Evolutionary conservation across 192 early-diverging fungal species (phyloP).

Genomic region (Umbelopsis sp.): DNA sequence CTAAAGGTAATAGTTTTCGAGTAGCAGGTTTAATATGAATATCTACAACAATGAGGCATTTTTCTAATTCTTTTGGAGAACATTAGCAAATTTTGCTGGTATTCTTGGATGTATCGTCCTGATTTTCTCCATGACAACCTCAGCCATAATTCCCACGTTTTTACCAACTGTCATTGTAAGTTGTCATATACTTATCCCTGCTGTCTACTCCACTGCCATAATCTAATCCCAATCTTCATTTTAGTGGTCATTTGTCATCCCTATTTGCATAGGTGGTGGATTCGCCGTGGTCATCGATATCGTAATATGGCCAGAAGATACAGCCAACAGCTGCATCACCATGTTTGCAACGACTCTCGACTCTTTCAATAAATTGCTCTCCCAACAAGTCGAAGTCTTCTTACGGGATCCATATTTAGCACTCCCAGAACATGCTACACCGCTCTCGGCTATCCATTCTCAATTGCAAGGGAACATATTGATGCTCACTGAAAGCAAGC

Average conservation of each 20-base stretch:
- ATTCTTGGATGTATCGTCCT: conserved; percentile 29
- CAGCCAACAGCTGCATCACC: conserved; percentile 25
- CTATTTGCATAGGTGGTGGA: conserved; percentile 28
- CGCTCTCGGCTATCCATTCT: conserved; percentile 18
- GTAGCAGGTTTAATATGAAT: not conserved
- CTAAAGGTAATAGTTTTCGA: conserved; percentile 28
- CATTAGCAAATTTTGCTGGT: conserved; percentile 31
- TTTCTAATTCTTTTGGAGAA: not conserved
- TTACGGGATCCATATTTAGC: conserved; percentile 7
- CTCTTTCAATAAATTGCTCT: conserved; percentile 13
- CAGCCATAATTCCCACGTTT: conserved; percentile 21
- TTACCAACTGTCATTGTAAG: conserved; percentile 25
- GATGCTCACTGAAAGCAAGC: conserved; percentile 33
- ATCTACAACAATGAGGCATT: not conserved
- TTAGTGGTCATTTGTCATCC: conserved; percentile 32
- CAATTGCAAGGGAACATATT: conserved; percentile 25
- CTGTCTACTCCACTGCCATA: not conserved
- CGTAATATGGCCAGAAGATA: conserved; percentile 37
- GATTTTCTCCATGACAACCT: conserved; percentile 30
- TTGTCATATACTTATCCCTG: not conserved
- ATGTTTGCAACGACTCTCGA: conserved; percentile 18
- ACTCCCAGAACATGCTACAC: not conserved
- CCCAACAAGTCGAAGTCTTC: conserved; percentile 30
- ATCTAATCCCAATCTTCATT: not conserved
- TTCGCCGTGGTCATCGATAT: conserved; percentile 24